Percentiles rank a stretch among this genome's conserved stretches.
Evolutionary conservation across 202 grass and related monocot species (phyloP).

Genomic region (Carex arenaria): DNA sequence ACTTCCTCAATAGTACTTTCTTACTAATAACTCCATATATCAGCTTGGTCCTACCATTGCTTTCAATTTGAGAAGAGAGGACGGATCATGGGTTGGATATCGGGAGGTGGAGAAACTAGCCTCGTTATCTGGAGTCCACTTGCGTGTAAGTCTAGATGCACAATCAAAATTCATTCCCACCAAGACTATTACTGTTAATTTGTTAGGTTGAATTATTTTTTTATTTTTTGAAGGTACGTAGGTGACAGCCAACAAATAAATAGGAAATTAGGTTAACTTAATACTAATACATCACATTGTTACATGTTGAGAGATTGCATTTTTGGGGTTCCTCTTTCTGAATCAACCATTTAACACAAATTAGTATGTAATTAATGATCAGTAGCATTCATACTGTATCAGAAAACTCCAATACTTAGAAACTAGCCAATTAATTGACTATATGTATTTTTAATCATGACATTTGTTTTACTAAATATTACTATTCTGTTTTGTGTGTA

Average conservation of each 20-base stretch:
- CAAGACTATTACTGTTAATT: not conserved
- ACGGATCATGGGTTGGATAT: conserved; percentile 81
- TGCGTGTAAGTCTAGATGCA: conserved; percentile 60
- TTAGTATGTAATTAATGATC: not conserved
- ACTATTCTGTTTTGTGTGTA: conserved; percentile 4
- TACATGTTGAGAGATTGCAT: not conserved
- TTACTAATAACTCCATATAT: not conserved
- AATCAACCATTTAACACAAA: not conserved
- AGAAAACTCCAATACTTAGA: not conserved
- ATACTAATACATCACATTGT: not conserved
- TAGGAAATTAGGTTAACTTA: not conserved
- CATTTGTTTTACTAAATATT: not conserved
- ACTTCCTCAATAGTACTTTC: not conserved
- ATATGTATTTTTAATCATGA: not conserved
- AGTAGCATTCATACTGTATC: not conserved
- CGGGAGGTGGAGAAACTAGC: conserved; percentile 84
- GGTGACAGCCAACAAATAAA: not conserved
- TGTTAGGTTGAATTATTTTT: not conserved
- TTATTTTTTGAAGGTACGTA: not conserved
- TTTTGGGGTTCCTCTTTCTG: not conserved
- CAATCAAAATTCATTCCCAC: not conserved
- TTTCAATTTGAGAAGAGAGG: conserved; percentile 99
- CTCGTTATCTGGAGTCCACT: conserved; percentile 76
- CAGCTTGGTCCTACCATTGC: conserved; percentile 72
- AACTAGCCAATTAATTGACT: not conserved